These are phyloP conservation scores for Auricularia sp. DNA, from an alignment of 768 basidiomycete species.

Conservation along the genomic window DNA sequence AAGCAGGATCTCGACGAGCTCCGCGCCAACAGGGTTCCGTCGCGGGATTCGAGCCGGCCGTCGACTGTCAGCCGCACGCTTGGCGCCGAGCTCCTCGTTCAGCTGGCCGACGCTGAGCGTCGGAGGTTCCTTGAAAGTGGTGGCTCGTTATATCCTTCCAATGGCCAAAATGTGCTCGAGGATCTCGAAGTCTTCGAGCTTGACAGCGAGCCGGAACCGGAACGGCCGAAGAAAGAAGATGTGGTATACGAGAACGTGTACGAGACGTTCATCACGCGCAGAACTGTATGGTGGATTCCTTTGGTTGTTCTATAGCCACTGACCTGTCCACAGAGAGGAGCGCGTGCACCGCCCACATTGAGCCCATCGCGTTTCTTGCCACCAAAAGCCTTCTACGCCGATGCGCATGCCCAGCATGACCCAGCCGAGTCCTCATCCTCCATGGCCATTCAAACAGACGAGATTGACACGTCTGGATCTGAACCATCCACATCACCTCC, in stretches of 20 bases:
- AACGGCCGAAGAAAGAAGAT: conserved; percentile 37
- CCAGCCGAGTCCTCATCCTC: conserved; percentile 37
- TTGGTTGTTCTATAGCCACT: not conserved
- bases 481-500: not conserved
- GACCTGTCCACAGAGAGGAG: not conserved
- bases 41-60: not conserved
- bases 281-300: conserved; percentile 31
- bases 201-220: conserved; percentile 23
- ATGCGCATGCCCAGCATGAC: conserved; percentile 65
- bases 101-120: conserved; percentile 23
- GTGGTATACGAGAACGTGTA: conserved; percentile 44
- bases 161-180: conserved; percentile 32
- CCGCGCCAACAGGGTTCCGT: conserved; percentile 29
- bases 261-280: conserved; percentile 78
- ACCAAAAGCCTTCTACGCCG: conserved; percentile 67
- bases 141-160: not conserved
- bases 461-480: not conserved
- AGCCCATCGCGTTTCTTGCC: not conserved
- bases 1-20: conserved; percentile 91
- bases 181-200: conserved; percentile 29
- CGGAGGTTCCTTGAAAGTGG: conserved; percentile 20
- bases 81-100: conserved; percentile 56
- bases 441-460: conserved; percentile 48
- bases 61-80: conserved; percentile 58
- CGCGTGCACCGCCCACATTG: not conserved